Base-by-base conservation (phyloP, 2,329 filamentous ascomycete species). In the Claviceps capensis region DNA sequence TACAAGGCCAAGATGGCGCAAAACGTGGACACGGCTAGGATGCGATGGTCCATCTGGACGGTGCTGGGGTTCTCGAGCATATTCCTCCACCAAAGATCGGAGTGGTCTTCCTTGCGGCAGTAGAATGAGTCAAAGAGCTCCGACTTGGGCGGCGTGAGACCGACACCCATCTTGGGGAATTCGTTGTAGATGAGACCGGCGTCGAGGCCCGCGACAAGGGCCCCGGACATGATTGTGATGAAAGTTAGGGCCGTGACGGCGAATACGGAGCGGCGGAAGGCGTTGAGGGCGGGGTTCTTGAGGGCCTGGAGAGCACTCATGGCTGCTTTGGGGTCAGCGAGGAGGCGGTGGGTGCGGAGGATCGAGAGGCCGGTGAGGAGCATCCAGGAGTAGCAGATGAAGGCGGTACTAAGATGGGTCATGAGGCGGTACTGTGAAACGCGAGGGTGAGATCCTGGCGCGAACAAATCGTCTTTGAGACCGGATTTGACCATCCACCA, bases 401-500 rank as follows among this genome's bases (percentile, higher is more conserved):
- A 97, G 17, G 93, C 93, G 46, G 91, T 85, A 37, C 85, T 88
- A 11, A 98, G 76, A 67, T 98, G 93, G 8, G 90, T 81, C 4
- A 91, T 85, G 52, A 98, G 77, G 49, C 93, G 82, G 71, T 98
- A 98, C 70, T 98, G 93, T 56, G 85, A 91, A 48, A 98, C 93
- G 54, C 93, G 82, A 0, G 93, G 93, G 67, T 95, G 88, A 52
- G 84, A 86, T 13, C 90, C 93, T 2, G 88, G 85, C 19, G 87
- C 87, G 64, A 98, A 96, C 30, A 98, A 78, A 66, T 98, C 93
- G 65, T 97, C 93, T 66, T 91, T 94, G 56, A 98, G 75, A 1
- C 93, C 93, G 11, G 87, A 94, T 69, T 94, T 94, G 60, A 98
- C 93, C 93, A 98, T 98, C 89, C 93, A 98, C 93, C 93, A 98